Evolutionary conservation across 805 yeast genomes (phyloP).

Genomic region (Lipomyces yamanashiensis): DNA sequence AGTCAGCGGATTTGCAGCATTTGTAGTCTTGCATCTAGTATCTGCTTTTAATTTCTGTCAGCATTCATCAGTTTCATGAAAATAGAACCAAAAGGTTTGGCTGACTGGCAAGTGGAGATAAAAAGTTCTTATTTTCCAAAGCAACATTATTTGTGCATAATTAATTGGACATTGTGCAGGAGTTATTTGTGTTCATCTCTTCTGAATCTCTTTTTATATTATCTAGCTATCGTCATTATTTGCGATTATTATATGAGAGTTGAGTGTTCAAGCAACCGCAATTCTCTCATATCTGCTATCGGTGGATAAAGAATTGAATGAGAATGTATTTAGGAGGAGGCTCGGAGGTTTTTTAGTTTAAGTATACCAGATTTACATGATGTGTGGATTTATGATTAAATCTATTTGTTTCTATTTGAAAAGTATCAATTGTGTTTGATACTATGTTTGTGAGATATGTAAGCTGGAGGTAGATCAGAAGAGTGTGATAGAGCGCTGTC

Average conservation of each 20-base stretch:
- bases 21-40: neutral
- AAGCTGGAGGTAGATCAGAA: too few relatives aligned
- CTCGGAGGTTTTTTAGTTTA: neutral
- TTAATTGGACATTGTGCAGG: slow-evolving; percentile 1
- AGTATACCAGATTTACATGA: neutral
- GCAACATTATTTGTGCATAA: neutral
- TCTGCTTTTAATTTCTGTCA: neutral
- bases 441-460: too few relatives aligned
- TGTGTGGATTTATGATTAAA: neutral
- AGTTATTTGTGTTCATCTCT: neutral
- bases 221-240: neutral
- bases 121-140: neutral
- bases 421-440: too few relatives aligned
- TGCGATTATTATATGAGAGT: neutral
- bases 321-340: neutral
- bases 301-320: too few relatives aligned
- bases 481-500: too few relatives aligned
- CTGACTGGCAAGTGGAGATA: neutral
- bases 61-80: neutral
- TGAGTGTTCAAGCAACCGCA: neutral
- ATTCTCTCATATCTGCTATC: too few relatives aligned
- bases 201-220: neutral
- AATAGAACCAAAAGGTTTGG: neutral
- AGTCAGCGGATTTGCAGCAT: neutral
- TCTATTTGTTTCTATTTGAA: neutral